Base-by-base conservation (phyloP, 2,329 filamentous ascomycete genomes). In the Colletotrichum chlorophyti region DNA sequence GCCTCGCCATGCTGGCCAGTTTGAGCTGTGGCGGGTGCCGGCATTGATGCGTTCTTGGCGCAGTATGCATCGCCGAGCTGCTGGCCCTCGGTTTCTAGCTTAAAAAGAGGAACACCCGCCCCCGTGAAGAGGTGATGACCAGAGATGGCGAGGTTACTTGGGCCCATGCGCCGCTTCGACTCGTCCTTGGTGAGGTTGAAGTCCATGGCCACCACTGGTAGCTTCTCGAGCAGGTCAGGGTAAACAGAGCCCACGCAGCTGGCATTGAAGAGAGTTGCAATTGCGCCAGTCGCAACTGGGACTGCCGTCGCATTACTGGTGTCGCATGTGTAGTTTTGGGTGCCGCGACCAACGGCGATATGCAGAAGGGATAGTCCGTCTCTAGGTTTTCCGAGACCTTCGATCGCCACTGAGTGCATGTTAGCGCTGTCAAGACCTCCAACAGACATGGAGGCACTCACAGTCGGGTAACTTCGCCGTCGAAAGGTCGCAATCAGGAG, bases 271-370 rank as follows among this genome's bases (percentile, higher is more conserved):
- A 98, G 90, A 1, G 85, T 88, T 52, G 94, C 94, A 0, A 91
- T 70, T 51, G 94, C 94, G 63, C 94, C 94, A 46, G 80, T 74
- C 15, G 87, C 80, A 9, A 78, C 79, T 12, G 94, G 93, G 0
- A 76, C 76, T 0, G 85, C 83, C 4, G 83, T 83, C 2, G 83
- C 70, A 65, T 89, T 83, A 62, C 75, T 75, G 51, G 82, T 76
- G 58, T 84, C 79, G 80, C 94, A 97, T 48, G 91, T 96, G 80
- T 97, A 98, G 82, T 97, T 97, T 77, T 97, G 88, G 7, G 91
- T 95, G 60, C 94, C 94, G 40, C 91, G 88, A 67, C 94, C 94
- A 62, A 97, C 80, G 69, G 90, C 91, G 52, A 97, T 89, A 74
- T 96, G 91, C 69, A 85, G 83, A 47, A 96, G 80, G 4, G 70